Conservation (phyloP, 345 rosid genomes). For the Physaria fendleri region DNA sequence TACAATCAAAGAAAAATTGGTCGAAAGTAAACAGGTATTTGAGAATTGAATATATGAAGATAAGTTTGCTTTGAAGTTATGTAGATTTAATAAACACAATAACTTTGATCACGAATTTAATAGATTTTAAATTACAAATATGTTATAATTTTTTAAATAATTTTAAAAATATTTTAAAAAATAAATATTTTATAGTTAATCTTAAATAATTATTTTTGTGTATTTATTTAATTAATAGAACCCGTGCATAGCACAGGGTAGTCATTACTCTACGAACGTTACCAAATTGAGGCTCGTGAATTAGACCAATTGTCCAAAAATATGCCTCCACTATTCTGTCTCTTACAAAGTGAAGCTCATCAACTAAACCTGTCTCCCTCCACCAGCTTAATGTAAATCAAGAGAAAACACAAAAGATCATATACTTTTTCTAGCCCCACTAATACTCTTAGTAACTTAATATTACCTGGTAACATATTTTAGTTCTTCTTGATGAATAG, state of each 20-base stretch:
- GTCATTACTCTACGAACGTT: conserved; percentile 19
- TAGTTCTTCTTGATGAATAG: conserved; percentile 28
- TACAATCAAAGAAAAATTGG: too few species aligned
- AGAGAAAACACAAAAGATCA: neutral
- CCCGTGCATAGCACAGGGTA: too few species aligned
- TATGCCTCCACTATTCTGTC: conserved; percentile 39
- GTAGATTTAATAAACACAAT: too few species aligned
- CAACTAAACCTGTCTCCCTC: conserved; percentile 25
- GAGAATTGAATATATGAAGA: neutral
- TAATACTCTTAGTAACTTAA: neutral
- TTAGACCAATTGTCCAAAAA: conserved; percentile 30
- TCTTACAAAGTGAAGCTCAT: conserved; percentile 28
- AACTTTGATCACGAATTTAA: too few species aligned
- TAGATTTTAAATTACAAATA: too few species aligned
- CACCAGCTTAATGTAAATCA: conserved; percentile 34
- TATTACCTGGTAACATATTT: conserved; percentile 18
- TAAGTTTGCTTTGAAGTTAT: too few species aligned
- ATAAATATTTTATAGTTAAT: neutral
- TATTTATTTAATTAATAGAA: too few species aligned
- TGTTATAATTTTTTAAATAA: too few species aligned
- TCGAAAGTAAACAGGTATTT: too few species aligned
- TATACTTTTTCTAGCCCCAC: neutral
- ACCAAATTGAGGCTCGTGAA: conserved; percentile 29
- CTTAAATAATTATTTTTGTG: too few species aligned
- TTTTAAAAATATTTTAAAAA: too few species aligned